Percentiles rank a stretch among this genome's conserved stretches.
These are phyloP conservation scores for Xanthoconium purpureum DNA, from an alignment of 768 basidiomycete genomes.

Conservation along the genomic window DNA sequence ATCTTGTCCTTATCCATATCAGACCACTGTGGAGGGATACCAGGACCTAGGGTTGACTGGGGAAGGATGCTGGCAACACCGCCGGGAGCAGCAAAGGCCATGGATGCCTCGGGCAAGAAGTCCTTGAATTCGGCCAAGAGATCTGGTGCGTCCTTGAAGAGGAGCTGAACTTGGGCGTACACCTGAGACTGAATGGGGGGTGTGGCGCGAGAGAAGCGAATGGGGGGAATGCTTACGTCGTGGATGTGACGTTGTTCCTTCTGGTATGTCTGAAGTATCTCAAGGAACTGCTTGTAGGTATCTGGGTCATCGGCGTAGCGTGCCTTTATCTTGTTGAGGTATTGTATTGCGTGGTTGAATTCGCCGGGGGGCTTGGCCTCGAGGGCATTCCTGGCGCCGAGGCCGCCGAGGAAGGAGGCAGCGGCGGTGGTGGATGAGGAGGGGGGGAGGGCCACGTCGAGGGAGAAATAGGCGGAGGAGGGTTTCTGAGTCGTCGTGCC, in stretches of 20 bases:
- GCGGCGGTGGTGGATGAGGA: conserved; percentile 56
- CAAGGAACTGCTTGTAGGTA: conserved; percentile 87
- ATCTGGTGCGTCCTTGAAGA: conserved; percentile 82
- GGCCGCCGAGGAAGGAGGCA: conserved; percentile 62
- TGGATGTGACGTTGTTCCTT: conserved; percentile 74
- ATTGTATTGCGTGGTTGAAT: conserved; percentile 94
- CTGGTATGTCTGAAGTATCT: conserved; percentile 84
- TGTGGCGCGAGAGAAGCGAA: not conserved
- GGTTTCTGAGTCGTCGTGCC: conserved; percentile 57
- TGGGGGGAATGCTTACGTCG: conserved; percentile 50
- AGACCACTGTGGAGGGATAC: conserved; percentile 39
- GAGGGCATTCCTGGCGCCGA: conserved; percentile 47
- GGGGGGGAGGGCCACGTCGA: conserved; percentile 53
- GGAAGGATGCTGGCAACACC: conserved; percentile 49
- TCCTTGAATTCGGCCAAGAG: conserved; percentile 78
- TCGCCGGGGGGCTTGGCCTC: conserved; percentile 60
- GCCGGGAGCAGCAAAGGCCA: conserved; percentile 39
- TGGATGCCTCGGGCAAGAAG: conserved; percentile 68
- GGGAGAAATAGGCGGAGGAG: conserved; percentile 16
- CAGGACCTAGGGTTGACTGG: conserved; percentile 40
- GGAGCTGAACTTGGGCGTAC: conserved; percentile 71
- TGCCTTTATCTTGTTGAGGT: conserved; percentile 97
- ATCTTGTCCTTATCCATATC: conserved; percentile 39
- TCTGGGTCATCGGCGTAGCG: conserved; percentile 87
- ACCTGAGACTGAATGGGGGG: conserved; percentile 56